Conservation (phyloP, 2,329 filamentous ascomycete genomes). For the Colletotrichum lupini region DNA sequence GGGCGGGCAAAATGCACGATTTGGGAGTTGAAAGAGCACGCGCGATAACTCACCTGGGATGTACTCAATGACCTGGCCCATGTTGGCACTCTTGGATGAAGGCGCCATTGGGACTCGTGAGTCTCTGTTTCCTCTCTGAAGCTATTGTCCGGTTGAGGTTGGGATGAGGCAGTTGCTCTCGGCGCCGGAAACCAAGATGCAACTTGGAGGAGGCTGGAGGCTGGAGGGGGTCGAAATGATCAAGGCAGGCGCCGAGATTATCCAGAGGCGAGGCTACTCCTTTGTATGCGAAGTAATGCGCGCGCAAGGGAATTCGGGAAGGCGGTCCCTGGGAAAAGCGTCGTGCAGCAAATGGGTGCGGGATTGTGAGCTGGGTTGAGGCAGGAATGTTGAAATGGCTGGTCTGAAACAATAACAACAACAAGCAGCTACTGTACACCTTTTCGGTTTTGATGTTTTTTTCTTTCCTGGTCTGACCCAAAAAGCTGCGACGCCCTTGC, state of each 20-base stretch:
- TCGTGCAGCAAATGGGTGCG: neutral
- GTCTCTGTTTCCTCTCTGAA: constrained; percentile 16
- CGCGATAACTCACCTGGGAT: constrained; percentile 78
- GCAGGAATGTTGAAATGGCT: constrained; percentile 33
- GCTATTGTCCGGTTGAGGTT: neutral
- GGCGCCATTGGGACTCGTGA: constrained; percentile 57
- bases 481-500: neutral
- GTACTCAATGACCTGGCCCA: constrained; percentile 94
- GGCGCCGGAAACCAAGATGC: no score
- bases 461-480: neutral
- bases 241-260: constrained; percentile 26
- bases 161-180: no score
- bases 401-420: constrained; percentile 36
- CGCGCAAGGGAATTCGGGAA: constrained; percentile 7
- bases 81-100: constrained; percentile 66
- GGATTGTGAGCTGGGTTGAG: neutral
- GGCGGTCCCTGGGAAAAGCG: constrained; percentile 3
- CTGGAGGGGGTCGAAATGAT: constrained; percentile 19
- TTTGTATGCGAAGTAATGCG: constrained; percentile 36
- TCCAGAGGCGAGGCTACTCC: constrained; percentile 27
- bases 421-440: constrained; percentile 6
- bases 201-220: neutral
- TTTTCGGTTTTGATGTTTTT: neutral
- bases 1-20: constrained; percentile 4
- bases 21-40: constrained; percentile 7